phyloP scores from a whole-genome alignment of 805 yeast species.

The Metschnikowia santaceciliae region DNA sequence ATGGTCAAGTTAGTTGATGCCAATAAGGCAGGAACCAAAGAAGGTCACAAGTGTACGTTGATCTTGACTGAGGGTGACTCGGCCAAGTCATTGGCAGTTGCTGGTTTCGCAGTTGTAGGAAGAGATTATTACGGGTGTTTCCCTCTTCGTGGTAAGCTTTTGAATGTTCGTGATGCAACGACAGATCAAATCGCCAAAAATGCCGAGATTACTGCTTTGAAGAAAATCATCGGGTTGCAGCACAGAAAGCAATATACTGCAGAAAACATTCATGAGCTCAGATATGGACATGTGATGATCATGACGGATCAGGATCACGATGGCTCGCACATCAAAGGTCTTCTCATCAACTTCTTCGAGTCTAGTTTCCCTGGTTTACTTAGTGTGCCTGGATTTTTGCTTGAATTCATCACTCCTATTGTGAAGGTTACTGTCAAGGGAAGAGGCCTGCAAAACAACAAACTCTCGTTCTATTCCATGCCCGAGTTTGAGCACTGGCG shows the following conservation, averaged over 20 bases:
- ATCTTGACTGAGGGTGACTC: constrained; percentile 97
- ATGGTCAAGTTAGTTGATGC: constrained; percentile 93
- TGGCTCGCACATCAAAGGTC: constrained; percentile 96
- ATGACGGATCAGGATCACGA: constrained; percentile 99
- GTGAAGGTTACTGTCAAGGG: constrained; percentile 76
- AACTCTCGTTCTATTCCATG: constrained; percentile 83
- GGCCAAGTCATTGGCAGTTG: constrained; percentile 85
- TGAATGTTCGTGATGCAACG: constrained; percentile 94
- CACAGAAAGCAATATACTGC: constrained; percentile 74
- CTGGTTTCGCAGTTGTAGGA: constrained; percentile 93
- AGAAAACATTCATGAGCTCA: constrained; percentile 62
- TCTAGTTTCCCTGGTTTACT: constrained; percentile 91
- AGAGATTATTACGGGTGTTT: constrained; percentile 93
- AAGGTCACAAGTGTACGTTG: constrained; percentile 87
- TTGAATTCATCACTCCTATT: constrained; percentile 95
- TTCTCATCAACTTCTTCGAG: constrained; percentile 88
- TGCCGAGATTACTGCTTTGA: constrained; percentile 90
- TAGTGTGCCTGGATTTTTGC: constrained; percentile 83
- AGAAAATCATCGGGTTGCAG: constrained; percentile 92
- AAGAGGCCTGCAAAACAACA: constrained; percentile 44
- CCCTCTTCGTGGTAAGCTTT: constrained; percentile 90
- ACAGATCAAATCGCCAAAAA: constrained; percentile 93
- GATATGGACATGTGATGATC: constrained; percentile 97
- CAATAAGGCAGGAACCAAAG: constrained; percentile 90
- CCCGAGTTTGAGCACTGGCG: constrained; percentile 96